Conservation (phyloP, 2,329 filamentous ascomycete genomes). For the Aspergillus melleus region DNA sequence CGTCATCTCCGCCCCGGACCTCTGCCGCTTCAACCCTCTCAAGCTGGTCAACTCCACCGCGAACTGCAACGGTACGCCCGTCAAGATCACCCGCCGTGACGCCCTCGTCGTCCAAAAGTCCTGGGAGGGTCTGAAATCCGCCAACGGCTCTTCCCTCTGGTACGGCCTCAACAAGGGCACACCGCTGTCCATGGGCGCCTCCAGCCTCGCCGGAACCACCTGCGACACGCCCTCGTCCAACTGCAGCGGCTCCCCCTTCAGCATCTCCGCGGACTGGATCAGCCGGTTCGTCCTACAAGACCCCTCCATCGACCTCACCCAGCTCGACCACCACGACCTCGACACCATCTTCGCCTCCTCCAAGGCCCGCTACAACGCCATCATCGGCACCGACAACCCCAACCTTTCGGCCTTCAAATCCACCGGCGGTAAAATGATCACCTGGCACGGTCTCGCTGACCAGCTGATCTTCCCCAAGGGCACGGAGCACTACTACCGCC, state of each 20-base stretch:
- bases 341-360: slow-evolving; percentile 26
- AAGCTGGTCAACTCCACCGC: slow-evolving; percentile 17
- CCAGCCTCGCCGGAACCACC: slow-evolving; percentile 25
- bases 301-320: slow-evolving; percentile 28
- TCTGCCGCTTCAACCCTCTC: slow-evolving; percentile 28
- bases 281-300: slow-evolving; percentile 34
- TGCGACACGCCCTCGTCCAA: slow-evolving; percentile 21
- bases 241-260: slow-evolving; percentile 29
- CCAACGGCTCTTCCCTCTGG: slow-evolving; percentile 30
- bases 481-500: slow-evolving; percentile 38
- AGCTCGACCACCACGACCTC: slow-evolving; percentile 30
- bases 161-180: slow-evolving; percentile 32
- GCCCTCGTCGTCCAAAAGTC: slow-evolving; percentile 30
- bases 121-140: slow-evolving; percentile 31
- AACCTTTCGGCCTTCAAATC: slow-evolving; percentile 39
- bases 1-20: slow-evolving; percentile 12
- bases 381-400: slow-evolving; percentile 40
- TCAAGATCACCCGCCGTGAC: slow-evolving; percentile 27
- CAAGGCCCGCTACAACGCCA: slow-evolving; percentile 29
- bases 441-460: slow-evolving; percentile 45
- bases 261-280: slow-evolving; percentile 36
- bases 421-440: slow-evolving; percentile 44
- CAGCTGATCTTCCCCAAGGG: slow-evolving; percentile 40
- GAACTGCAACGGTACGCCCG: slow-evolving; percentile 16
- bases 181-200: slow-evolving; percentile 17